These are phyloP conservation scores for Pyronema domesticum DNA, from an alignment of 495 filamentous ascomycete genomes.

Conservation along the genomic window DNA sequence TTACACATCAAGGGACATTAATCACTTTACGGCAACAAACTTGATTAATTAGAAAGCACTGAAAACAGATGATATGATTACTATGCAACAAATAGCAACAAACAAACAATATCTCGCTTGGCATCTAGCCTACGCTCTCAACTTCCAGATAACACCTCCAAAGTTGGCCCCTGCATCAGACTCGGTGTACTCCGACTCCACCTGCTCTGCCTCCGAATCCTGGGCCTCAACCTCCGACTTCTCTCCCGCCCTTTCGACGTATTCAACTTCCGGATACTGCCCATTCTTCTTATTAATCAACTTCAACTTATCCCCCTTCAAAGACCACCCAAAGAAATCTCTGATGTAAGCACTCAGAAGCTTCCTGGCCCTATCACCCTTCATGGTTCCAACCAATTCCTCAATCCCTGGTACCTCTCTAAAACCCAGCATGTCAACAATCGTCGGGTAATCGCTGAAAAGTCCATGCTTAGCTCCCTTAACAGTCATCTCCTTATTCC, in stretches of 20 bases:
- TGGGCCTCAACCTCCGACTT: background rate
- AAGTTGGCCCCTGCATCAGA: no score
- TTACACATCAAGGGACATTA: no score
- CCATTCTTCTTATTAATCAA: constrained; percentile 10
- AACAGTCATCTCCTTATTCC: constrained; percentile 20
- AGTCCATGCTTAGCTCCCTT: constrained; percentile 11
- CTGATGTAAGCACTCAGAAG: constrained; percentile 19
- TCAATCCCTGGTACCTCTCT: constrained; percentile 6
- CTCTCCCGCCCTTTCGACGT: background rate
- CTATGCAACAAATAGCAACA: no score
- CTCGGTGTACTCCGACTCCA: no score
- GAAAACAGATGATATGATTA: no score
- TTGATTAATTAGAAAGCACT: no score
- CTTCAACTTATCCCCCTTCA: constrained; percentile 6
- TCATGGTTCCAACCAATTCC: constrained; percentile 14
- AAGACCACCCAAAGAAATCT: constrained; percentile 25
- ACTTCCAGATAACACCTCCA: no score
- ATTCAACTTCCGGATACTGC: constrained; percentile 19
- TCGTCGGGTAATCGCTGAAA: constrained; percentile 24
- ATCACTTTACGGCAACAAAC: no score
- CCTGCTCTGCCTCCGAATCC: no score
- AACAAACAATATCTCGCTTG: no score
- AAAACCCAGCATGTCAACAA: constrained; percentile 16
- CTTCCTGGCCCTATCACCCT: constrained; percentile 11
- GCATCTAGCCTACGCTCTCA: no score